Conservation (phyloP, 2,329 filamentous ascomycete genomes). For the Thielaviopsis cerberus region DNA sequence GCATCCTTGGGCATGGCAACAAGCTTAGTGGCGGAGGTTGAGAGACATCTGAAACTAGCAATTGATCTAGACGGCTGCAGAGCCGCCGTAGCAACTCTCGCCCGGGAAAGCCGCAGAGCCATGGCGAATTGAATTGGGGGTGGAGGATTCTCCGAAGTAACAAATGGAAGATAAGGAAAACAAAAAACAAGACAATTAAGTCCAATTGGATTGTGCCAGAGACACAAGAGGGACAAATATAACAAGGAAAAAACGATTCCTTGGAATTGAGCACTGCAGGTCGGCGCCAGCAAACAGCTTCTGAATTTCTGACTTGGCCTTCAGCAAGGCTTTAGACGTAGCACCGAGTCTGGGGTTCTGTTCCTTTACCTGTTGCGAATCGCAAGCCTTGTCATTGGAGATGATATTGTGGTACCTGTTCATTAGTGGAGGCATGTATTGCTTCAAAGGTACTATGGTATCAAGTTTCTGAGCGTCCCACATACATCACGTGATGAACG, state of each 20-base stretch:
- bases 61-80: conserved; percentile 30
- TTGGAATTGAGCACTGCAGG: background rate
- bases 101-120: conserved; percentile 27
- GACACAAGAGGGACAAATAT: background rate
- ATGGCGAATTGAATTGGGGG: conserved; percentile 5
- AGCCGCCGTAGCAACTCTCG: conserved; percentile 36
- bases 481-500: background rate
- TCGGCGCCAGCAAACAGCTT: background rate
- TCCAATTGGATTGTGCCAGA: background rate
- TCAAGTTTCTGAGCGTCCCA: background rate
- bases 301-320: background rate
- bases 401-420: background rate
- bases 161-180: background rate
- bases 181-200: background rate
- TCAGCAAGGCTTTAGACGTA: background rate
- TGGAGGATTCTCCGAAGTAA: background rate
- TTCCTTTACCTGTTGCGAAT: background rate
- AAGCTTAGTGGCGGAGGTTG: conserved; percentile 26
- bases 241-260: background rate
- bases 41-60: conserved; percentile 13
- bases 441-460: background rate
- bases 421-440: background rate
- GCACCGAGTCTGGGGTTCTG: background rate
- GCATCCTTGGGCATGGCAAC: conserved; percentile 42
- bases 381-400: background rate